Percentiles rank a stretch among this genome's conserved stretches.
Evolutionary conservation across 2,329 filamentous ascomycete species (phyloP).

Genomic region (Colletotrichum echinochloae): DNA sequence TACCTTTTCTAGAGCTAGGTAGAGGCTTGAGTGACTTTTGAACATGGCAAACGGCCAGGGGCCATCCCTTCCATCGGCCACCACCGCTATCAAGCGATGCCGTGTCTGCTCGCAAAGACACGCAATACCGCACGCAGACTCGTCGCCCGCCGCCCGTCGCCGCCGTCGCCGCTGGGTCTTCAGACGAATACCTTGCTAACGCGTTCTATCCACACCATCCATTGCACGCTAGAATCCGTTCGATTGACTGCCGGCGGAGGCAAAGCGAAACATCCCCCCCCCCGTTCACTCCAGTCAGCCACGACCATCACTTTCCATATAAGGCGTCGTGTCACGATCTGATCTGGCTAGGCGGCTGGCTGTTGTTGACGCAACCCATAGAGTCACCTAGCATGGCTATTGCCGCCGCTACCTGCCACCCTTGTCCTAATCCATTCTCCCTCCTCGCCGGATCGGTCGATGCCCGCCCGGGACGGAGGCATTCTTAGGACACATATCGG

Average conservation of each 20-base stretch:
- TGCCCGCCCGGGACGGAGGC: conserved; percentile 19
- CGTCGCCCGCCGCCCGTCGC: background rate
- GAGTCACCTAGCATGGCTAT: conserved; percentile 16
- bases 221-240: conserved; percentile 24
- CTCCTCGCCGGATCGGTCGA: conserved; percentile 26
- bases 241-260: conserved; percentile 12
- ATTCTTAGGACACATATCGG: conserved; percentile 30
- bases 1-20: background rate
- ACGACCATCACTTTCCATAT: background rate
- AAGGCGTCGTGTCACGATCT: background rate
- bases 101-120: background rate
- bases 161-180: background rate
- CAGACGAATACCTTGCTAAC: conserved; percentile 5
- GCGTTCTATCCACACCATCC: background rate
- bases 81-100: background rate
- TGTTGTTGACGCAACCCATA: conserved; percentile 4
- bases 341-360: background rate
- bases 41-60: conserved; percentile 19
- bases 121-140: background rate
- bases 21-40: conserved; percentile 12
- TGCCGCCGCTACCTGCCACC: conserved; percentile 20
- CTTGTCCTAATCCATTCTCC: conserved; percentile 6
- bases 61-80: conserved; percentile 5
- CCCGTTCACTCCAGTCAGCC: conserved; percentile 17
- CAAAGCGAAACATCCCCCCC: conserved; percentile 7